A percentile compares a stretch with the other conserved stretches of the same genome.
phyloP scores from a whole-genome alignment of 2,329 filamentous ascomycete genomes.

The Phaeosphaeriaceae sp. region DNA sequence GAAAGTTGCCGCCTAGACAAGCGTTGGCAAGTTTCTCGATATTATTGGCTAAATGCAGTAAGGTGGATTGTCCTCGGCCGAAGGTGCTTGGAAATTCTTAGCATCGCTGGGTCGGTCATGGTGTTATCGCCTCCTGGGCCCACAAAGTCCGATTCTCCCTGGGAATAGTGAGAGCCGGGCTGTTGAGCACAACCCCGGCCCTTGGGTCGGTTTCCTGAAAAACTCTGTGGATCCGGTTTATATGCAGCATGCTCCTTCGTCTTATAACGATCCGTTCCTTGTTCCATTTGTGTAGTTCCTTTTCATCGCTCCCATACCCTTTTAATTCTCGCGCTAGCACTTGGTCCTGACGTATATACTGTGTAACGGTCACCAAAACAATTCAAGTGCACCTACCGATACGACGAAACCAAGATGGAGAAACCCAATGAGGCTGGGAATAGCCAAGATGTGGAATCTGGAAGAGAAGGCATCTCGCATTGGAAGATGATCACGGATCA shows the following conservation, averaged over 20 bases:
- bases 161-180: neutral
- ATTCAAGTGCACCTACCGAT: constrained; percentile 3
- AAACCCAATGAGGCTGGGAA: constrained; percentile 21
- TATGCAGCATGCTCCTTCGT: constrained; percentile 17
- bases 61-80: constrained; percentile 15
- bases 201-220: constrained; percentile 2
- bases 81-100: constrained; percentile 12
- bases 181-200: neutral
- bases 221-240: constrained; percentile 10
- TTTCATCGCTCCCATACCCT: constrained; percentile 1
- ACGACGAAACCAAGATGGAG: constrained; percentile 18
- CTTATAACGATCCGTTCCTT: neutral
- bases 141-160: neutral
- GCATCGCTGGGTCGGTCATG: constrained; percentile 14
- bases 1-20: neutral
- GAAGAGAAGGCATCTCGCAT: constrained; percentile 41
- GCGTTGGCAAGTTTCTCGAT: neutral
- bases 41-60: neutral
- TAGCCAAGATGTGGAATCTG: constrained; percentile 41
- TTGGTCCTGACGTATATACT: neutral
- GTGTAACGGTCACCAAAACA: neutral
- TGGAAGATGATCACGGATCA: constrained; percentile 47
- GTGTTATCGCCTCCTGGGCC: constrained; percentile 18
- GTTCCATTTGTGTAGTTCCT: constrained; percentile 3
- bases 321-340: constrained; percentile 6